Base-by-base conservation (phyloP, 1,284 basidiomycete species). In the Ceratobasidium sp. region DNA sequence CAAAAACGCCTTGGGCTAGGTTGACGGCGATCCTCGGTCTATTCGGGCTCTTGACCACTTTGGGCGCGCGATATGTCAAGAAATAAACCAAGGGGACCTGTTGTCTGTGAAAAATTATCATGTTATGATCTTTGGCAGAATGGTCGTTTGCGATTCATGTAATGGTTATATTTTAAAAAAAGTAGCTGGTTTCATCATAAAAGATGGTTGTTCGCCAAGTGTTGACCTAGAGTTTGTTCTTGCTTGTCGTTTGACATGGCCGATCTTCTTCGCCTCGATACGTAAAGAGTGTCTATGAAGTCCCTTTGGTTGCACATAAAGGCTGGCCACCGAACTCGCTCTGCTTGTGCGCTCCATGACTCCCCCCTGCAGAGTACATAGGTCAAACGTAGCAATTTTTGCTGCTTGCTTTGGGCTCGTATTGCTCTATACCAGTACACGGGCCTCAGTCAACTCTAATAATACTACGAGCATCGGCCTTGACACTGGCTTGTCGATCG, bases 21-120 rank as follows among this genome's bases (percentile, higher is more conserved):
- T 71, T 54, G 68, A 37, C 56, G 13, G 56, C 56, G 9, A 48
- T 71, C n/a, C 27, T 71, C 0, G 54, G 68, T 31, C 19, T 71
- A 13, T 59, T 71, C n/a, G 56, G 54, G 27, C 2, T 59, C 11
- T 29, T 71, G 41, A 31, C 54, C 16, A 56, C 68, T 14, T 5
- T 56, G 2, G 24, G 56, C 7, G 56, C 27, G 3, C 54, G 54
- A 14, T 71, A 71, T 49, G 41, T 22, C 19, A 71, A 37, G 27
- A 71, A 61, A 29, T 71, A 43, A 71, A 41, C 27, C 11, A n/a
- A 63, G 16, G 43, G 5, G 27, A 31, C 34, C 4, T 16, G 27
- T 3, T 56, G 19, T 11, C 13, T n/a, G 14, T 1, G 24, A 9
- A 6, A 8, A 9, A 39, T 11, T 8, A 8, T 39, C 37, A 11